Conservation (phyloP, 192 early-diverging fungal genomes). For the Coemansia interrupta region DNA sequence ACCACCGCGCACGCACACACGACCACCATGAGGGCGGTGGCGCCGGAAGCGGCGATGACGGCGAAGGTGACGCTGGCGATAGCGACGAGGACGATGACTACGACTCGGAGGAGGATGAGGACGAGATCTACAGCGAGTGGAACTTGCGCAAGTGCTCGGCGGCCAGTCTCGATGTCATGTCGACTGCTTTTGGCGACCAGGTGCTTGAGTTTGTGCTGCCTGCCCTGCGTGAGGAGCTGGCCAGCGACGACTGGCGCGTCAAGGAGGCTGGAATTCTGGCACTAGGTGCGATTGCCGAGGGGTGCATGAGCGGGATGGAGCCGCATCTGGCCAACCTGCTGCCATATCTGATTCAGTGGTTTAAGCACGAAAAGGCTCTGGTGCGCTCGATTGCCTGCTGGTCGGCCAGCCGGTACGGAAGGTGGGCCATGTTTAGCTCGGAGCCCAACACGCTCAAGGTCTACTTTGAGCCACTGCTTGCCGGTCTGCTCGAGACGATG, state of each 20-base stretch:
- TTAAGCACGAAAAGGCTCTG: conserved; percentile 82
- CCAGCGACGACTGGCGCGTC: conserved; percentile 81
- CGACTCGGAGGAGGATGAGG: conserved; percentile 81
- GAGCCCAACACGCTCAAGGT: conserved; percentile 57
- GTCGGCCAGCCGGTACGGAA: conserved; percentile 91
- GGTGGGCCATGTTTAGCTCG: conserved; percentile 67
- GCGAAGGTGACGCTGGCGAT: conserved; percentile 50
- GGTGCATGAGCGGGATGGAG: conserved; percentile 85
- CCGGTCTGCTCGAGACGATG: conserved; percentile 70
- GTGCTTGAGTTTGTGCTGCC: conserved; percentile 85
- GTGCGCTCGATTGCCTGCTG: conserved; percentile 98
- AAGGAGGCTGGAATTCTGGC: conserved; percentile 95
- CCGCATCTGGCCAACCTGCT: conserved; percentile 83
- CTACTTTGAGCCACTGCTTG: conserved; percentile 85
- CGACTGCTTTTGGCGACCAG: conserved; percentile 81
- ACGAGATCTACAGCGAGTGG: conserved; percentile 88
- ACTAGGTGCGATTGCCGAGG: conserved; percentile 96
- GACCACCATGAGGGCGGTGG: conserved; percentile 56
- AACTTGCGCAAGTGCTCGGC: conserved; percentile 98
- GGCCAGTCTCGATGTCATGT: conserved; percentile 90
- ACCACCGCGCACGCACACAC: conserved; percentile 80
- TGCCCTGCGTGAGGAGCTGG: conserved; percentile 75
- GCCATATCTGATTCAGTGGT: conserved; percentile 76
- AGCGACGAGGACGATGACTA: conserved; percentile 83
- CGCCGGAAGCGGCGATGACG: conserved; percentile 24